Conservation (phyloP, 768 basidiomycete species). For the Strobilomyces dryophilus region DNA sequence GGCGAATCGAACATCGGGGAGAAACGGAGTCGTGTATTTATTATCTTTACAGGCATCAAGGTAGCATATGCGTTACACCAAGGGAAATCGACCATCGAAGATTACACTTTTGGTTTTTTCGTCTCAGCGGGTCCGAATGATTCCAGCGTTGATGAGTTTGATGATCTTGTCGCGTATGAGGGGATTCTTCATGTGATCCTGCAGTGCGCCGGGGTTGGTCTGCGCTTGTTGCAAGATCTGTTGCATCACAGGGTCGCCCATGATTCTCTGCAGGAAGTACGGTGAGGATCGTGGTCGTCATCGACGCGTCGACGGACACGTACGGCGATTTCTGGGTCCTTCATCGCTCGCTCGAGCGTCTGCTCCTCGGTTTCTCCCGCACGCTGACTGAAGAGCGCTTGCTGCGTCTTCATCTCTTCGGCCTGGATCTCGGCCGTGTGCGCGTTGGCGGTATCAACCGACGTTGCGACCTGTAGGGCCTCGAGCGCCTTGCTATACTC, state of each 20-base stretch:
- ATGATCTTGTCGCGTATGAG: conserved; percentile 74
- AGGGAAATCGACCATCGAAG: conserved; percentile 11
- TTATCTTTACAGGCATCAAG: conserved; percentile 23
- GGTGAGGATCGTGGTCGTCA: conserved; percentile 4
- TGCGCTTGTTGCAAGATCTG: conserved; percentile 94
- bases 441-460: conserved; percentile 76
- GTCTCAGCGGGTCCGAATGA: conserved; percentile 78
- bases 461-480: conserved; percentile 71
- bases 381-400: conserved; percentile 74
- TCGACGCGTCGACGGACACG: conserved; percentile 27
- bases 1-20: neutral
- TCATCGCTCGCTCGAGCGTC: conserved; percentile 90
- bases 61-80: conserved; percentile 21
- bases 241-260: conserved; percentile 92
- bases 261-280: conserved; percentile 55
- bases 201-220: conserved; percentile 78
- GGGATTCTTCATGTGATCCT: conserved; percentile 96
- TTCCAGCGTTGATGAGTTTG: conserved; percentile 89
- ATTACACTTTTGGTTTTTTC: neutral
- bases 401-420: conserved; percentile 76
- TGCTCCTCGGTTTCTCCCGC: conserved; percentile 88
- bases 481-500: conserved; percentile 87
- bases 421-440: conserved; percentile 80
- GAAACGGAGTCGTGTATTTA: neutral
- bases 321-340: conserved; percentile 93